These are phyloP conservation scores for Poterioochromonas sp. DNA, from an alignment of 352 stramenopile genomes.

Conservation along the genomic window DNA sequence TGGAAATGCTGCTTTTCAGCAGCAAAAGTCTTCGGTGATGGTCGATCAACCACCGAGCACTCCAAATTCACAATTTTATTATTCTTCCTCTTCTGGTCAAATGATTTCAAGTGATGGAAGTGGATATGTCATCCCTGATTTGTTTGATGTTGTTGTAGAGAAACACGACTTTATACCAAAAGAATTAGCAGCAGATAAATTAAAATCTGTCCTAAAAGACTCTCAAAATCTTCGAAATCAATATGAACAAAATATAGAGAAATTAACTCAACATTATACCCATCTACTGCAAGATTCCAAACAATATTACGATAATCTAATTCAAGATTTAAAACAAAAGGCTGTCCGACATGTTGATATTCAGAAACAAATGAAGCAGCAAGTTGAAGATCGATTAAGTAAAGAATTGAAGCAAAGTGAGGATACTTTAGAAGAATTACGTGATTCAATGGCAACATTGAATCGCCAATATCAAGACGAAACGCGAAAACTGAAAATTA, in stretches of 20 bases:
- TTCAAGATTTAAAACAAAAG: conserved; percentile 2
- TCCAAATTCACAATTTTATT: background rate
- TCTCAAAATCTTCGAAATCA: background rate
- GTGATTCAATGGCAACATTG: conserved; percentile 1
- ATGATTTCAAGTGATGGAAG: conserved; percentile 6
- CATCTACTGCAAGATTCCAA: background rate
- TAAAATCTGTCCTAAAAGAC: background rate
- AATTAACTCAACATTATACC: background rate
- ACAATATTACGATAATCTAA: conserved; percentile 2
- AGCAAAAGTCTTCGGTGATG: too few relatives aligned
- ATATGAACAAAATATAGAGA: conserved; percentile 19
- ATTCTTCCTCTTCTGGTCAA: background rate
- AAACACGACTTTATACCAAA: background rate
- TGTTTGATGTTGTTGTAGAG: background rate
- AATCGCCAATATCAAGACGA: conserved; percentile 23
- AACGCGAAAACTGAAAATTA: background rate
- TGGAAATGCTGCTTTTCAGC: too few relatives aligned
- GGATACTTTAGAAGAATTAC: conserved; percentile 16
- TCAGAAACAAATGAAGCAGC: background rate
- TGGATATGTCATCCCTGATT: conserved; percentile 16
- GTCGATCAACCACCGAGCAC: too few relatives aligned
- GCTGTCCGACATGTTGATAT: conserved; percentile 24
- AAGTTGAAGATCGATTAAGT: background rate
- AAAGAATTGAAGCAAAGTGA: conserved; percentile 18
- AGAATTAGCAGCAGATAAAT: conserved; percentile 4